phyloP scores from a whole-genome alignment of 495 filamentous ascomycete species.

The Entonaema liquescens region DNA sequence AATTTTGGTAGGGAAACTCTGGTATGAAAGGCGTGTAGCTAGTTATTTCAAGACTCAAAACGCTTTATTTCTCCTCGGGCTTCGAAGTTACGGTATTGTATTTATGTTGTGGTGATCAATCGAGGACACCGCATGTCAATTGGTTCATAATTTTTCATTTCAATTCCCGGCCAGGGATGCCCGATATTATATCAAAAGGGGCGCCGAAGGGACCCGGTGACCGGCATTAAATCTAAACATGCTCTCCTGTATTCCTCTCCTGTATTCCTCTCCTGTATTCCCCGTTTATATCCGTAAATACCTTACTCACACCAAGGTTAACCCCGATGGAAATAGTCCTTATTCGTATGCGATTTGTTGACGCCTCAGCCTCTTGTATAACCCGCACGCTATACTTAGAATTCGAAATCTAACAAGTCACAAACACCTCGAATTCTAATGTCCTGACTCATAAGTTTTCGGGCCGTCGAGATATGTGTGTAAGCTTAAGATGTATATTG shows the following conservation, averaged over 20 bases:
- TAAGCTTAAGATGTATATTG: conserved; percentile 7
- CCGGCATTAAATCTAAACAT: background rate
- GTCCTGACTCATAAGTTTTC: conserved; percentile 18
- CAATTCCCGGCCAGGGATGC: conserved; percentile 17
- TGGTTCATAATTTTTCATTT: background rate
- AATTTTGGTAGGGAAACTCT: background rate
- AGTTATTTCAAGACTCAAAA: conserved; percentile 6
- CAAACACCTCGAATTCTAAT: conserved; percentile 15
- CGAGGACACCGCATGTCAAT: background rate
- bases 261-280: too few relatives aligned
- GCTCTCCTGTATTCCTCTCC: background rate
- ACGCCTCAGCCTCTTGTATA: too few relatives aligned
- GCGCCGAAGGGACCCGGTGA: background rate
- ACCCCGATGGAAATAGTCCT: background rate
- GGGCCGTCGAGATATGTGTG: background rate
- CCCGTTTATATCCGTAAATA: background rate
- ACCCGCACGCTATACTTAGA: background rate
- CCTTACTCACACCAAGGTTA: background rate
- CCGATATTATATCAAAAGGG: background rate
- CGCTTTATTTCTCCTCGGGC: conserved; percentile 29
- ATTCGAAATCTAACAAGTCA: background rate
- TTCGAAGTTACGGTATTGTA: conserved; percentile 10
- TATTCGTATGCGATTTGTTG: background rate
- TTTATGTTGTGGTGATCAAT: background rate
- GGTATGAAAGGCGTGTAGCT: conserved; percentile 9